These are phyloP conservation scores for Petrea volubilis DNA, from an alignment of 257 asterid genomes.

Conservation along the genomic window DNA sequence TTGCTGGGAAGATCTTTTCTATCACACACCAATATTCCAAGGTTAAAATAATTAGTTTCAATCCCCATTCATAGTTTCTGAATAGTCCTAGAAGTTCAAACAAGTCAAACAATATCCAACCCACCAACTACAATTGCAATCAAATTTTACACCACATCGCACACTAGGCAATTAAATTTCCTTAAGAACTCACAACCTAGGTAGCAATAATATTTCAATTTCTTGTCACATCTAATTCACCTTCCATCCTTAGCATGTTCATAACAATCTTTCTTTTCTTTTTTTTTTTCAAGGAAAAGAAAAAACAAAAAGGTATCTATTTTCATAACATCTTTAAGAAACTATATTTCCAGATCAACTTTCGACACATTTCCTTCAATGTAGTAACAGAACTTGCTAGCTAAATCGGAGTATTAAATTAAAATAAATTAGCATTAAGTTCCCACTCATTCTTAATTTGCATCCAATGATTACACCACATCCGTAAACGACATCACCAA, in stretches of 20 bases:
- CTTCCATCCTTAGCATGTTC: background rate
- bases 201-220: background rate
- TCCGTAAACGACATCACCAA: background rate
- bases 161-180: background rate
- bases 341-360: background rate
- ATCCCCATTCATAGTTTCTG: background rate
- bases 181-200: background rate
- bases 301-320: background rate
- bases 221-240: background rate
- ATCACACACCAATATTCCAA: background rate
- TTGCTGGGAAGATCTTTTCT: background rate
- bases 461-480: background rate
- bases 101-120: background rate
- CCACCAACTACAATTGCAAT: background rate
- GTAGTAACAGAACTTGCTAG: slow-evolving; percentile 6
- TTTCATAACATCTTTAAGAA: background rate
- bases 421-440: background rate
- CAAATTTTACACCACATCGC: background rate
- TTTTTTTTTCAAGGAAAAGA: too few species aligned
- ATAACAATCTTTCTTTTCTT: background rate
- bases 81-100: background rate
- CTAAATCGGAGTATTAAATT: background rate
- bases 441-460: slow-evolving; percentile 1
- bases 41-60: background rate
- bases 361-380: background rate